A percentile compares a stretch with the other conserved stretches of the same genome.
phyloP scores from a whole-genome alignment of 257 asterid species.

The Scutellaria minor region DNA sequence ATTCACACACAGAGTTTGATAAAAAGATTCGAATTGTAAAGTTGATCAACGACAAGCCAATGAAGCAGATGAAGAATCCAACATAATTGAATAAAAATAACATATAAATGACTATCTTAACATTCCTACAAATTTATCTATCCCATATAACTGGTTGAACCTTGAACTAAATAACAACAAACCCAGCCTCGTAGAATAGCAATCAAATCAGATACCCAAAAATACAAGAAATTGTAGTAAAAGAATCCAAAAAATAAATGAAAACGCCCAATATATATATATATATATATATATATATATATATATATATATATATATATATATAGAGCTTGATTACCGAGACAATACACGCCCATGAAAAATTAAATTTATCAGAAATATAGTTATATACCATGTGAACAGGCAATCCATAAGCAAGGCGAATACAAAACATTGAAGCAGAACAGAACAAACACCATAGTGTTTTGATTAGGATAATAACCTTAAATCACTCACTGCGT shows the following conservation, averaged over 20 bases:
- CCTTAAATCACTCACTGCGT: conserved; percentile 21
- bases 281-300: too few relatives aligned
- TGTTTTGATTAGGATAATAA: conserved; percentile 2
- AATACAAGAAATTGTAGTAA: not conserved
- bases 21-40: not conserved
- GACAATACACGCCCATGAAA: too few relatives aligned
- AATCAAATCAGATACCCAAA: not conserved
- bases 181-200: conserved; percentile 1
- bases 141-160: too few relatives aligned
- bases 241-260: not conserved
- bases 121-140: not conserved
- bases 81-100: not conserved
- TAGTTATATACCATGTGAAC: not conserved
- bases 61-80: conserved; percentile 23
- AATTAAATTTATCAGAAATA: not conserved
- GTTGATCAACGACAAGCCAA: not conserved
- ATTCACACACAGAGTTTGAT: too few relatives aligned
- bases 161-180: not conserved
- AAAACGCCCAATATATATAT: not conserved
- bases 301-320: too few relatives aligned
- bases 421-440: not conserved
- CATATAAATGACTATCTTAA: not conserved
- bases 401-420: conserved; percentile 26
- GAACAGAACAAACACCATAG: not conserved
- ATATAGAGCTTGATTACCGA: not conserved